These are phyloP conservation scores for Mycosphaerella arachidis DNA, from an alignment of 2,329 filamentous ascomycete species.

Conservation along the genomic window DNA sequence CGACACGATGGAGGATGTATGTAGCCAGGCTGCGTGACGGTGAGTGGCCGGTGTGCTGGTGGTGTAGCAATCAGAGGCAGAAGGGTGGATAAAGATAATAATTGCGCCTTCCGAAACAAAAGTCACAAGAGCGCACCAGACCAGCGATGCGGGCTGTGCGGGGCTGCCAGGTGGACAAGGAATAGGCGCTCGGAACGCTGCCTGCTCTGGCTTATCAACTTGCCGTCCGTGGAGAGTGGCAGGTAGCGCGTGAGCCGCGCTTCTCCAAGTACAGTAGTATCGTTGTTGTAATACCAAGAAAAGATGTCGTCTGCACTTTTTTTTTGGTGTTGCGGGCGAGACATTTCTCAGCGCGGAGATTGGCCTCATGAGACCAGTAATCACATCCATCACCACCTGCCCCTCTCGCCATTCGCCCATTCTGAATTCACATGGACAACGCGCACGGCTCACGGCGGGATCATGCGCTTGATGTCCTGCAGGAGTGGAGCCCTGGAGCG, in stretches of 20 bases:
- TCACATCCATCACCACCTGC: not conserved
- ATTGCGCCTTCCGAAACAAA: slow-evolving; percentile 1
- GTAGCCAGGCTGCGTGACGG: not conserved
- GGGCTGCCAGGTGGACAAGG: not conserved
- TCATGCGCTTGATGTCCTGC: not conserved
- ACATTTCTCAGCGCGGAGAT: not conserved
- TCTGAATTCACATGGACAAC: not conserved
- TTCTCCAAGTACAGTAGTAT: not conserved
- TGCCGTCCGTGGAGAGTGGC: not conserved
- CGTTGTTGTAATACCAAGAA: too few relatives aligned
- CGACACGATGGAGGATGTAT: not conserved
- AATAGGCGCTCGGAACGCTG: not conserved
- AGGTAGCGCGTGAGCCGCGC: not conserved
- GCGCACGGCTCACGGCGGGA: not conserved
- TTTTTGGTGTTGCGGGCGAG: not conserved
- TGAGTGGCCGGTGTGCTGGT: not conserved
- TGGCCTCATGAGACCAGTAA: not conserved
- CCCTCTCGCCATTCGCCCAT: not conserved
- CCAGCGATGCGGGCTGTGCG: not conserved
- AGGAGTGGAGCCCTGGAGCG: not conserved
- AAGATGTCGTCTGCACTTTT: not conserved
- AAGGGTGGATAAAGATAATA: not conserved
- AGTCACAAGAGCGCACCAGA: not conserved
- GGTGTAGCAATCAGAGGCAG: not conserved
- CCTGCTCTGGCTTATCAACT: not conserved